Percentiles rank a stretch among this genome's conserved stretches.
Conservation (phyloP, 441 rosid genomes). For the Jatropha multifida region DNA sequence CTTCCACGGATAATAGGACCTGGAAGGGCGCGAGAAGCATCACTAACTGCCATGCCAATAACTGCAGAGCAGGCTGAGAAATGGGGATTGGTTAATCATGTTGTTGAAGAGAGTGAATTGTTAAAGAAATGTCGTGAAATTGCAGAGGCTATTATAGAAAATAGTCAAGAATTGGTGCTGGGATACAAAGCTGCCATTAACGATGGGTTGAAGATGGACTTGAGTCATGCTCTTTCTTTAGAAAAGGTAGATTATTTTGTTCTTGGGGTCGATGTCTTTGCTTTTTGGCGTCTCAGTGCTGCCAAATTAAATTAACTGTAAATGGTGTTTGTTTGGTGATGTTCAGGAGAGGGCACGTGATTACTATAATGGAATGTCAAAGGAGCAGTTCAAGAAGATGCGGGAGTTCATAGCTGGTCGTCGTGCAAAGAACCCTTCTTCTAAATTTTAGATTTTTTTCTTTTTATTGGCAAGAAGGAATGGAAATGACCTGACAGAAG, state of each 20-base stretch:
- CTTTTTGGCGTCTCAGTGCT: too few species aligned
- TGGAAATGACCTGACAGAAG: too few species aligned
- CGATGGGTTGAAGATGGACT: constrained; percentile 75
- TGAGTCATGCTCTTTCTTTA: constrained; percentile 63
- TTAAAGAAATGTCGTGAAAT: constrained; percentile 61
- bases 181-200: constrained; percentile 73
- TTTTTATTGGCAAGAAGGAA: too few species aligned
- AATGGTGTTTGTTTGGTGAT: neutral
- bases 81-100: constrained; percentile 81
- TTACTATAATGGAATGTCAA: constrained; percentile 74
- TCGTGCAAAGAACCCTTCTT: constrained; percentile 56
- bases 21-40: constrained; percentile 78
- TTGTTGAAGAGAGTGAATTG: constrained; percentile 63
- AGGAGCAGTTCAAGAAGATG: constrained; percentile 94
- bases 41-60: constrained; percentile 60
- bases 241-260: constrained; percentile 56
- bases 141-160: constrained; percentile 64
- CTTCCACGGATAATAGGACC: constrained; percentile 74
- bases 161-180: constrained; percentile 71
- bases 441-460: constrained; percentile 51
- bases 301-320: neutral
- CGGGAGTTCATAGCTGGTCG: constrained; percentile 78
- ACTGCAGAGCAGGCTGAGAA: constrained; percentile 81
- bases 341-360: constrained; percentile 76
- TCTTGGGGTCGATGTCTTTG: too few species aligned